Conservation (phyloP, 2,329 filamentous ascomycete species). For the Clarireedia paspali region DNA sequence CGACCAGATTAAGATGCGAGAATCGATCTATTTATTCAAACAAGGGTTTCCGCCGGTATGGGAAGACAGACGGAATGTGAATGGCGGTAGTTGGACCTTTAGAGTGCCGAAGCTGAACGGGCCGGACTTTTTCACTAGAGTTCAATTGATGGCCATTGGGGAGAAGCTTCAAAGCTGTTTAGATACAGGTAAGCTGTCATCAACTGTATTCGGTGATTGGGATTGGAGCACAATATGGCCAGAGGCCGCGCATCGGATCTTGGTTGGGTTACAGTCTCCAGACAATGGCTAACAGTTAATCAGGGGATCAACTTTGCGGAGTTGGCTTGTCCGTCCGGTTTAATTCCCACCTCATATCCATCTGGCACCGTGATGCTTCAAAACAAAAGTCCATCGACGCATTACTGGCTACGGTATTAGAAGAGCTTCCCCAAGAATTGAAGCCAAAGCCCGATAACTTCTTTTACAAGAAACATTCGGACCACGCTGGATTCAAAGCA, state of each 20-base stretch:
- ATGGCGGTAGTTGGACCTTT: conserved; percentile 89
- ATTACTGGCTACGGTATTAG: conserved; percentile 65
- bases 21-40: conserved; percentile 75
- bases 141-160: conserved; percentile 76
- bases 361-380: conserved; percentile 87
- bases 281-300: not conserved
- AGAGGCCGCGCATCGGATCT: too few species aligned
- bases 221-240: too few species aligned
- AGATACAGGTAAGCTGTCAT: conserved; percentile 49
- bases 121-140: conserved; percentile 71
- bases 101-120: conserved; percentile 70
- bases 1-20: conserved; percentile 66
- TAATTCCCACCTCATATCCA: conserved; percentile 78
- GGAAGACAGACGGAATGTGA: conserved; percentile 80
- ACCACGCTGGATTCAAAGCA: conserved; percentile 74
- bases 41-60: conserved; percentile 68
- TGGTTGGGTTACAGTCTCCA: too few species aligned
- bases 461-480: conserved; percentile 83
- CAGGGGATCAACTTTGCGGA: conserved; percentile 82
- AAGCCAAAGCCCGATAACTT: conserved; percentile 64
- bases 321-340: conserved; percentile 82
- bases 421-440: conserved; percentile 65
- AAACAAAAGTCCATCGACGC: conserved; percentile 72
- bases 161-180: conserved; percentile 71
- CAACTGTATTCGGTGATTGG: too few species aligned